Evolutionary conservation across 1,284 basidiomycete genomes (phyloP).

Genomic region (Exobasidium rhododendri): DNA sequence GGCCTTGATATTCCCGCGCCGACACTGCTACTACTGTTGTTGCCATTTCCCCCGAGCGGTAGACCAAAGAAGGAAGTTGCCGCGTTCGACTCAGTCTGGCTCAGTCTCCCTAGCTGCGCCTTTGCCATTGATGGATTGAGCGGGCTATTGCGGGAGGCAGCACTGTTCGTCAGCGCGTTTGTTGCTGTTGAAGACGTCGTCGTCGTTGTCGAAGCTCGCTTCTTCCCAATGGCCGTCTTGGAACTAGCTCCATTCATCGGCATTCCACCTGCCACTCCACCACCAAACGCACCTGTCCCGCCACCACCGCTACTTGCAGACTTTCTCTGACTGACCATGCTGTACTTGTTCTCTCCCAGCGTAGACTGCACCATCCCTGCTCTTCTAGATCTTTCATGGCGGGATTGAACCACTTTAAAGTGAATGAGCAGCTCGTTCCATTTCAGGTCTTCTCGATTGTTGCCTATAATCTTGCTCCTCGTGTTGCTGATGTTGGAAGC

Average conservation of each 20-base stretch:
- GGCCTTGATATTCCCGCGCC: neutral
- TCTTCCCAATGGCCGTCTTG: neutral
- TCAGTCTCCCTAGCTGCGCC: neutral
- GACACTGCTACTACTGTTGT: neutral
- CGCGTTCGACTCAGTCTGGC: neutral
- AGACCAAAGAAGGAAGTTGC: conserved; percentile 8
- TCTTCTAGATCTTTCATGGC: conserved; percentile 38
- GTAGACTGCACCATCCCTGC: neutral
- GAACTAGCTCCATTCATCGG: neutral
- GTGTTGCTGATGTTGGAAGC: conserved; percentile 10
- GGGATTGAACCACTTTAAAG: conserved; percentile 46
- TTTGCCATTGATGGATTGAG: neutral
- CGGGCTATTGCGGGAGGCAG: neutral
- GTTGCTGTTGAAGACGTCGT: too few species aligned
- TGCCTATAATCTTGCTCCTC: conserved; percentile 25
- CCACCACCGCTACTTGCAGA: neutral
- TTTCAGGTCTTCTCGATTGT: conserved; percentile 33
- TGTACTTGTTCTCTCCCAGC: neutral
- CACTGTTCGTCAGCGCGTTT: too few species aligned
- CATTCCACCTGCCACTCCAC: neutral
- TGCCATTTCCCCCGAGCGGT: neutral
- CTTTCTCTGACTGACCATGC: neutral
- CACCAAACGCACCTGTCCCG: neutral
- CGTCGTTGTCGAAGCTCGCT: neutral
- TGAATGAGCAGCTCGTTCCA: conserved; percentile 50